Evolutionary conservation across 1,284 basidiomycete species (phyloP).

Genomic region (Uromyces viciae-fabae): DNA sequence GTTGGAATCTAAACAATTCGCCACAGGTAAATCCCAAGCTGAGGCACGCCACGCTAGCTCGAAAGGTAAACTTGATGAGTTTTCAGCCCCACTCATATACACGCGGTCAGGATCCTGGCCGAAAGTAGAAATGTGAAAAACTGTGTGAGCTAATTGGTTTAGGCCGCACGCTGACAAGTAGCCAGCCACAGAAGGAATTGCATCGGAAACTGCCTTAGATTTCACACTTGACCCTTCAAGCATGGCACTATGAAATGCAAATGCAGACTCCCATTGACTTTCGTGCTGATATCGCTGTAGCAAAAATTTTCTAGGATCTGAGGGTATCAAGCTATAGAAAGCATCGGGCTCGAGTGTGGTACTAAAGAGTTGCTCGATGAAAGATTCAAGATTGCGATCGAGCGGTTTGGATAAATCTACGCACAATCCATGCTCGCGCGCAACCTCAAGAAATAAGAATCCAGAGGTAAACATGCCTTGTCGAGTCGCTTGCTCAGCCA

Average conservation of each 20-base stretch:
- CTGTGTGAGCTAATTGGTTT: slow-evolving; percentile 62
- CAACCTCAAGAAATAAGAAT: slow-evolving; percentile 81
- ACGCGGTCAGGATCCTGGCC: slow-evolving; percentile 69
- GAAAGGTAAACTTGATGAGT: slow-evolving; percentile 65
- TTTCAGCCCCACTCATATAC: slow-evolving; percentile 61
- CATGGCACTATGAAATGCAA: slow-evolving; percentile 79
- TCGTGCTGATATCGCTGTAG: slow-evolving; percentile 86
- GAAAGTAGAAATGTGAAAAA: slow-evolving; percentile 58
- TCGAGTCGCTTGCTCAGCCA: slow-evolving; percentile 70
- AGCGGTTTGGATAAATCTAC: not conserved
- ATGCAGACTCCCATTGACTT: slow-evolving; percentile 81
- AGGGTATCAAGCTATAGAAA: slow-evolving; percentile 81
- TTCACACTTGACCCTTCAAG: slow-evolving; percentile 62
- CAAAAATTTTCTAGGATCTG: slow-evolving; percentile 73
- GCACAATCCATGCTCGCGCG: slow-evolving; percentile 60
- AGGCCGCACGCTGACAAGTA: slow-evolving; percentile 85
- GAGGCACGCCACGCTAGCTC: slow-evolving; percentile 52
- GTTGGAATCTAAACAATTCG: slow-evolving; percentile 51
- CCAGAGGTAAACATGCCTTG: slow-evolving; percentile 83
- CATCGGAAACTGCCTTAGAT: slow-evolving; percentile 50
- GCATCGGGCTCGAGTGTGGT: slow-evolving; percentile 96
- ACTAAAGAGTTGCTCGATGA: slow-evolving; percentile 85
- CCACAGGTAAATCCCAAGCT: slow-evolving; percentile 48
- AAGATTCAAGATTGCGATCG: slow-evolving; percentile 59
- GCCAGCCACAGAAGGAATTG: slow-evolving; percentile 60